These are phyloP conservation scores for Pyrrhoderma lamaoense DNA, from an alignment of 1,284 basidiomycete species.

Conservation along the genomic window DNA sequence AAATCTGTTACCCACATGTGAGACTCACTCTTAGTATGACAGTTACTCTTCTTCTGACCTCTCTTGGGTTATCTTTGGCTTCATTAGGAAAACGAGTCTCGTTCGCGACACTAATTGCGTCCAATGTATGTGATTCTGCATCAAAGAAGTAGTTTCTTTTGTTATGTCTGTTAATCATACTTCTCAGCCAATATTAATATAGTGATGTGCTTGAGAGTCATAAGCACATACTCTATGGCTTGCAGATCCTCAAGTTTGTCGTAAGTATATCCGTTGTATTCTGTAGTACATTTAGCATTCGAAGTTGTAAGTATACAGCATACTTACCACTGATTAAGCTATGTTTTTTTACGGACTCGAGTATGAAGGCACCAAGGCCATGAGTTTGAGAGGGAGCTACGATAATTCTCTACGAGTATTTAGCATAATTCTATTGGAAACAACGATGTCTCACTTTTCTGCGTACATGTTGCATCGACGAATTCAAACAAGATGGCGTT, in stretches of 20 bases:
- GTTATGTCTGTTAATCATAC: constrained; percentile 3
- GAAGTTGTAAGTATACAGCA: no score
- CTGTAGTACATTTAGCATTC: no score
- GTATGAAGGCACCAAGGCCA: no score
- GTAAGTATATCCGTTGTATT: background rate
- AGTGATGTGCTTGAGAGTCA: background rate
- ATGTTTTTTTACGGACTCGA: no score
- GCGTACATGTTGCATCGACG: background rate
- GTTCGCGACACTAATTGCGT: constrained; percentile 4
- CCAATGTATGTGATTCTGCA: background rate
- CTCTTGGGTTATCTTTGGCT: background rate
- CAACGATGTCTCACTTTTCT: background rate
- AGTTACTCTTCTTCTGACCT: background rate
- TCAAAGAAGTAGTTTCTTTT: constrained; percentile 8
- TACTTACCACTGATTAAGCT: no score
- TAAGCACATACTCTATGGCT: background rate
- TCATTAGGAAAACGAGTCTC: constrained; percentile 13
- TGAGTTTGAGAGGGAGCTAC: no score
- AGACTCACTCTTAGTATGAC: constrained; percentile 1
- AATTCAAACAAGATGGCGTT: background rate
- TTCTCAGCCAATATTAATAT: background rate
- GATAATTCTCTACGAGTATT: background rate
- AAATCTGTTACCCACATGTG: background rate
- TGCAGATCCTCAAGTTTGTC: background rate
- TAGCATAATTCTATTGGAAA: background rate